Base-by-base conservation (phyloP, 768 basidiomycete species). In the Boletus vinaceobasis region DNA sequence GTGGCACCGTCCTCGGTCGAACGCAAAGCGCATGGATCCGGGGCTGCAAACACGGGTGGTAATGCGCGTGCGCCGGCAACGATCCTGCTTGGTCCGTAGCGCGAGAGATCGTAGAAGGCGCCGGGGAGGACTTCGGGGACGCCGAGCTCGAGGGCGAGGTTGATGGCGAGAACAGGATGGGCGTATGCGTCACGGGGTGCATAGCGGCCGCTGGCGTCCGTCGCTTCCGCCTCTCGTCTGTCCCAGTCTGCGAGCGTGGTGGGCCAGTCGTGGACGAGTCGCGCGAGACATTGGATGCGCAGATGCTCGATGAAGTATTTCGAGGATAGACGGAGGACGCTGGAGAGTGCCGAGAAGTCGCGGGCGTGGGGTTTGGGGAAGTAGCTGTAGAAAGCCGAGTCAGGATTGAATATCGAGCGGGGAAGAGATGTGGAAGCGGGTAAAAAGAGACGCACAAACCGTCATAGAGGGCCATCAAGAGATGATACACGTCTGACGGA, bases 221-320 rank as follows among this genome's bases (percentile, higher is more conserved):
- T 81, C 13, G 81, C 82, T 3, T 70, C 73, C 26, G 74, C 74
- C 61, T 91, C 88, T 23, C 89, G 79, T 19, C 59, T 62, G 63
- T 91, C 88, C 88, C 88, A 91, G 17, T 77, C 85, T 2, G 68
- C 66, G 23, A 90, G 81, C 1, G 85, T 83, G 5, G 77, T 63
- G 1, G 88, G 88, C 84, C 86, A 91, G 66, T 88, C 86, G 32
- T 73, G 66, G 15, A 74, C 69, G 17, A 91, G 77, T 11, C 83
- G 83, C 4, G 71, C 67, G 23, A 90, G 71, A 60, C 87, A 88
- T 38, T 77, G 83, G 40, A 73, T 62, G 0, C 85, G 83, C 31
- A 89, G 81, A 52, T 82, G 79, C 36, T 86, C 81, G 52, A 88
- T 84, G 48, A 90, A 75, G 66, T 91, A 91, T 70, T 91, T 91